Conservation (phyloP, 1,284 basidiomycete genomes). For the Cutaneotrichosporon cutaneum region DNA sequence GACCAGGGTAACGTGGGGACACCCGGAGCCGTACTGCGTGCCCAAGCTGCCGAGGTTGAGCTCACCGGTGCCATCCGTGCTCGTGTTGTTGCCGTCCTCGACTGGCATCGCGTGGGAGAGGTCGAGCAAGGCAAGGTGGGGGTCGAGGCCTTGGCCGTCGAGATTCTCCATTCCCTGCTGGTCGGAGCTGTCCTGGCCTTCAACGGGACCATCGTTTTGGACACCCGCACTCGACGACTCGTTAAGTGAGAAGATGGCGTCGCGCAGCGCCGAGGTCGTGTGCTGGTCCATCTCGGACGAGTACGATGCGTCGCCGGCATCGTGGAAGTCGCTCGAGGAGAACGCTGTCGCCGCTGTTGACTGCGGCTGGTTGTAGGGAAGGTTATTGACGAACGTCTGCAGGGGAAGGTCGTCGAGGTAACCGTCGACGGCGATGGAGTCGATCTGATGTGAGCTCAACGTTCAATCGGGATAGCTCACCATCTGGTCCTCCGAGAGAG, state of each 20-base stretch:
- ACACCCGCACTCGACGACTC: conserved; percentile 35
- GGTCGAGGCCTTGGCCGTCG: conserved; percentile 33
- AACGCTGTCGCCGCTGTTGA: conserved; percentile 25
- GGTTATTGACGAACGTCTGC: conserved; percentile 47
- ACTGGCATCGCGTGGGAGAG: conserved; percentile 40
- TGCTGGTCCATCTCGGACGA: conserved; percentile 50
- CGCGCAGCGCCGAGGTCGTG: conserved; percentile 50
- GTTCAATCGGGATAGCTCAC: conserved; percentile 27
- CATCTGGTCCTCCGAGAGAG: conserved; percentile 49
- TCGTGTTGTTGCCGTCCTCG: conserved; percentile 31
- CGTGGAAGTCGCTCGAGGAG: conserved; percentile 36
- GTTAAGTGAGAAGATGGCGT: conserved; percentile 52
- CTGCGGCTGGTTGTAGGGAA: conserved; percentile 37
- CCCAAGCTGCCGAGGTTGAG: conserved; percentile 29
- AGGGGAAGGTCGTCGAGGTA: conserved; percentile 51
- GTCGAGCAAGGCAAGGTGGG: conserved; percentile 49
- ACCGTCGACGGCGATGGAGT: conserved; percentile 50
- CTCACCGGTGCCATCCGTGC: conserved; percentile 26
- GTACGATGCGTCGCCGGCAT: conserved; percentile 34
- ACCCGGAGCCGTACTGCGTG: conserved; percentile 27
- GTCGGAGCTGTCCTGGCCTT: conserved; percentile 32
- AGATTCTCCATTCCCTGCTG: conserved; percentile 29
- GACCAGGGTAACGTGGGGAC: conserved; percentile 43
- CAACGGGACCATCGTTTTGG: conserved; percentile 26
- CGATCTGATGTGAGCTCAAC: conserved; percentile 32